Evolutionary conservation across 352 stramenopile genomes (phyloP), one percentile per base, ranked within the genome.

Genomic region (Globisporangium middletonii): DNA sequence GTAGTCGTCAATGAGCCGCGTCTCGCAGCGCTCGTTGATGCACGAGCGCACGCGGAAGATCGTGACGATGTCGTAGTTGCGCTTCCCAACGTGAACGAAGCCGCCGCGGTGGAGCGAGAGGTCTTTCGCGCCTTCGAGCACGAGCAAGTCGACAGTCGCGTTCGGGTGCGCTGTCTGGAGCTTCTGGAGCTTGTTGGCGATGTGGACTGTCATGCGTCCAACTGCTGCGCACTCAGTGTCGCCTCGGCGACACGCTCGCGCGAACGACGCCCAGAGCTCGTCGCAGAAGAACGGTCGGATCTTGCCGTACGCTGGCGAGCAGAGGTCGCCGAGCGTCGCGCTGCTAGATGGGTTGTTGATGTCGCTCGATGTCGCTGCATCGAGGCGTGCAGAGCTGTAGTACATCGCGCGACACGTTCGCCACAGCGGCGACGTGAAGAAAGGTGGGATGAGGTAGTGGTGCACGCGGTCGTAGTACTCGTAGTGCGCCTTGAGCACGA

Each of bases 221-320:
- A 59, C 50, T 0, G 35, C 33, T 3, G 7, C n/a, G 23, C 58
- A 64, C 19, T 45, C 44, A 2, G 8, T 33, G n/a, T 54, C 33
- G 7, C 18, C 5, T 4, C 0, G 18, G 2, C 42, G 33, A 42
- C 50, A 59, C 7, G 58, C 48, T 8, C 45, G 35, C 8, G 44
- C 30, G 15, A 59, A 59, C 1, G 16, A 48, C 23, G 52, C 44
- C 58, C 58, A 64, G 1, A 48, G 33, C 9, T 64, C 50, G n/a
- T 58, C 26, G 27, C 58, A 64, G n/a, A 59, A 64, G 52, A 50
- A 54, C 50, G 57, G 57, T 13, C 57, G 58, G 0, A 54, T 5
- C 0, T 30, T 27, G n/a, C 23, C 44, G 45, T 50, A 59, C 2
- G 50, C 37, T 15, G 37, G 23, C 15, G 58, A 64, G 58, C 52